Evolutionary conservation across 805 yeast genomes (phyloP), one percentile per base, ranked within the genome.

Genomic region (Candida cerambycidarum): DNA sequence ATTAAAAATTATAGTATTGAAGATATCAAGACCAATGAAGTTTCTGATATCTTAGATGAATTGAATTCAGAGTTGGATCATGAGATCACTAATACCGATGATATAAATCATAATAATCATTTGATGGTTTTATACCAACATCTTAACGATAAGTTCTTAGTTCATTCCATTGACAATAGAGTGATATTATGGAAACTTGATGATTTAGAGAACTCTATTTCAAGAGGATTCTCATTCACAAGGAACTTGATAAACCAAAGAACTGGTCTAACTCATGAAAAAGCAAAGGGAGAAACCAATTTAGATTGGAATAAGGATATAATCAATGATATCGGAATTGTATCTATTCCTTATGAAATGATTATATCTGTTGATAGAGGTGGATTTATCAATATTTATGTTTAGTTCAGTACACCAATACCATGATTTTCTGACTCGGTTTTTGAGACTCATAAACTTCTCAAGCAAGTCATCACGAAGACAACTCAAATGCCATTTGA

Each of bases 291-390:
- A 18, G 32, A 13, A 3, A 4, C 3, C 9, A 13, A 13, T 16
- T 9, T 14, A 21, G 41, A 27, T n/a, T 15, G 18, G 11, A 11
- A 79, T 45, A 72, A 67, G 29, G 86, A 82, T 43, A 51, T 65
- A 2, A 71, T 46, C 10, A 44, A 40, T 2, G 82, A 67, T 30
- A 61, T 82, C 3, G 72, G 70, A 0, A 53, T 76, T 13, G 57
- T 80, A 12, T 48, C 63, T 12, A 55, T 59, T 8, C 88, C 88
- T 0, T 75, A 73, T 44, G 78, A 76, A 31, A 74, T 85, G 79
- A 57, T 85, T 2, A 63, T 86, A 3, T 71, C 85, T 2, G 88
- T 67, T 2, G 95, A 86, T 51, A 64, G 88, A 43, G 72, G 78
- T 32, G 95, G 95, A 0, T 67, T 65, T 2, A 67, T 87, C 9